phyloP scores from a whole-genome alignment of 192 early-diverging fungal species.

The Pilobolus umbonatus region DNA sequence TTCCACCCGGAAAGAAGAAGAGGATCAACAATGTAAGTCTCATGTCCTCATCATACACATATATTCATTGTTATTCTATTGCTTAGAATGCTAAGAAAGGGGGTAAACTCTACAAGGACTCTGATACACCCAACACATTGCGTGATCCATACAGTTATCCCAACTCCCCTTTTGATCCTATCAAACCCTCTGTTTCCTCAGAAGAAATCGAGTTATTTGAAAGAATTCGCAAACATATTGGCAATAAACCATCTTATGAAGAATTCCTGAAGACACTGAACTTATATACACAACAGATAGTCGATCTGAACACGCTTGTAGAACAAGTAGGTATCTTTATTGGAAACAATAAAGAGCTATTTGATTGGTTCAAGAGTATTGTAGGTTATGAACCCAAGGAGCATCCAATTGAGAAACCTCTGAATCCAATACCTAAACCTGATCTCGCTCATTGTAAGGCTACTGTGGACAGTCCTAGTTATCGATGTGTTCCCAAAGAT shows the following conservation, averaged over 20 bases:
- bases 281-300: slow-evolving; percentile 89
- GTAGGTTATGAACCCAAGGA: slow-evolving; percentile 79
- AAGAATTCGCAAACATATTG: slow-evolving; percentile 78
- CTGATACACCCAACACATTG: neutral
- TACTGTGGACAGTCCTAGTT: slow-evolving; percentile 61
- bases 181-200: slow-evolving; percentile 37
- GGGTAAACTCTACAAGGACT: neutral
- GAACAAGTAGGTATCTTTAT: slow-evolving; percentile 86
- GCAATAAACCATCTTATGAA: slow-evolving; percentile 83
- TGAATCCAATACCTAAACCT: slow-evolving; percentile 53
- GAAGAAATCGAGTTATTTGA: slow-evolving; percentile 97
- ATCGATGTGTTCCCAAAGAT: slow-evolving; percentile 58
- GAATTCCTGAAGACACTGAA: slow-evolving; percentile 97
- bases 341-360: slow-evolving; percentile 74
- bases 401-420: slow-evolving; percentile 58
- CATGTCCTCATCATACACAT: no score
- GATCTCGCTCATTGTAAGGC: slow-evolving; percentile 57
- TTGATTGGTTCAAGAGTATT: slow-evolving; percentile 92
- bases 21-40: slow-evolving; percentile 14
- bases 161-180: slow-evolving; percentile 21
- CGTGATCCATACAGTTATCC: slow-evolving; percentile 13
- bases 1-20: slow-evolving; percentile 26
- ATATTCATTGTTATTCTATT: no score
- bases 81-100: neutral
- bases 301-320: slow-evolving; percentile 78